These are phyloP conservation scores for Cantharellus cinnabarinus DNA, from an alignment of 768 basidiomycete species.

Conservation along the genomic window DNA sequence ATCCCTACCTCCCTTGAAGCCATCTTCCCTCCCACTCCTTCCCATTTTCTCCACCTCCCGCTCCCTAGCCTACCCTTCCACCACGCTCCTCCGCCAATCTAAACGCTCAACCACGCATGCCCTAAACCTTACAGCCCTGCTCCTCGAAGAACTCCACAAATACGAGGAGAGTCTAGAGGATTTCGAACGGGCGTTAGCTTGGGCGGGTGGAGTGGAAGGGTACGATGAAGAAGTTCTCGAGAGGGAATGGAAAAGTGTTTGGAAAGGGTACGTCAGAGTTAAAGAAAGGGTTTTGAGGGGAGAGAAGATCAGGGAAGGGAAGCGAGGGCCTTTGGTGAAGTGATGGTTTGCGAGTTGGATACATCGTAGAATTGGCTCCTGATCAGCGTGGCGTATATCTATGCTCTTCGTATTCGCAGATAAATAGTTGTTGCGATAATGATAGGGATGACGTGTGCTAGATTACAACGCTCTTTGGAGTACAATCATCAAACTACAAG, in stretches of 20 bases:
- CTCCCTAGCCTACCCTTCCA: constrained; percentile 30
- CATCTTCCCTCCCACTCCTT: not conserved
- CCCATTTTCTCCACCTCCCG: not conserved
- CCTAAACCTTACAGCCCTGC: constrained; percentile 51
- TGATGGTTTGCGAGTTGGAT: too few relatives aligned
- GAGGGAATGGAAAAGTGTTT: constrained; percentile 6
- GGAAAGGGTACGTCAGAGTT: constrained; percentile 2
- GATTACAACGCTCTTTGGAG: too few relatives aligned
- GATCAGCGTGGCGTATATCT: too few relatives aligned
- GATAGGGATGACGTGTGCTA: too few relatives aligned
- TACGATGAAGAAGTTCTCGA: constrained; percentile 5
- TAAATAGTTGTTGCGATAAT: too few relatives aligned
- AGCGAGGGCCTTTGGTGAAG: too few relatives aligned
- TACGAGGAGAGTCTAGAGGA: constrained; percentile 29
- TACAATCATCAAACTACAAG: too few relatives aligned
- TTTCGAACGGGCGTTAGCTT: constrained; percentile 47
- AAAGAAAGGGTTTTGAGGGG: constrained; percentile 1
- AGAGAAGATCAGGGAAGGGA: too few relatives aligned
- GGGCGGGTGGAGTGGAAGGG: constrained; percentile 27
- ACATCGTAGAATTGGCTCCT: too few relatives aligned
- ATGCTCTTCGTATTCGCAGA: too few relatives aligned
- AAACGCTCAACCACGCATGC: constrained; percentile 51
- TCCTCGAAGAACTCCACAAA: constrained; percentile 26
- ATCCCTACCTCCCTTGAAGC: constrained; percentile 21
- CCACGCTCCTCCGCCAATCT: constrained; percentile 42